A percentile compares a stretch with the other conserved stretches of the same genome.
These are phyloP conservation scores for Schrenkiella parvula DNA, from an alignment of 345 rosid species.

Conservation along the genomic window DNA sequence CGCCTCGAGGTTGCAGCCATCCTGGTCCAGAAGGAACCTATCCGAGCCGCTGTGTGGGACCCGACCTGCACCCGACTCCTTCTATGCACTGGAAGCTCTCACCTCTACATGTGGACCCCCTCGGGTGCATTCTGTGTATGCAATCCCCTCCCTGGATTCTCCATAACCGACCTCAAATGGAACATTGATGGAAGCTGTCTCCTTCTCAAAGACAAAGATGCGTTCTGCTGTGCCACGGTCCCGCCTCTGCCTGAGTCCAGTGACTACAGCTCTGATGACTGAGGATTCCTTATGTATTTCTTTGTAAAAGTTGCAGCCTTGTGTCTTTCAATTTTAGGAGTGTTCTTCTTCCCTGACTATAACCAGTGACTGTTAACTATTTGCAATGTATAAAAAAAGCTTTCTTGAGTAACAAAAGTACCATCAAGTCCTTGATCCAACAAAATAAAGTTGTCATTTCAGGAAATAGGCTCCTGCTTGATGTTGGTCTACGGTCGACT, in stretches of 20 bases:
- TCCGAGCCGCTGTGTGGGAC: conserved; percentile 85
- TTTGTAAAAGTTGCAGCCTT: conserved; percentile 17
- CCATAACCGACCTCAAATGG: conserved; percentile 79
- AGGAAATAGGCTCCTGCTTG: conserved; percentile 65
- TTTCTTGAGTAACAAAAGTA: conserved; percentile 10
- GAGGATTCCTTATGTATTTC: conserved; percentile 19
- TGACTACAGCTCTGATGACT: conserved; percentile 89
- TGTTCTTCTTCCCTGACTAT: background rate
- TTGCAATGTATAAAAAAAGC: conserved; percentile 25
- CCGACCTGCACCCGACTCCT: conserved; percentile 78
- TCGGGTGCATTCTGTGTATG: conserved; percentile 87
- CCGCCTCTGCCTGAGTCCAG: conserved; percentile 72
- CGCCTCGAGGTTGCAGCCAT: conserved; percentile 85
- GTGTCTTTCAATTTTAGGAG: background rate
- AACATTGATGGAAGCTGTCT: conserved; percentile 88
- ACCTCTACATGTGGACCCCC: conserved; percentile 93
- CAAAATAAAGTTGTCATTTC: conserved; percentile 21
- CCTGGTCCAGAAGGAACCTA: conserved; percentile 86
- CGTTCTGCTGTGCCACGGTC: conserved; percentile 78
- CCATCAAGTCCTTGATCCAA: background rate
- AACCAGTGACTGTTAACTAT: background rate
- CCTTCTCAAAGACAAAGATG: conserved; percentile 88
- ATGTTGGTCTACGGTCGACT: conserved; percentile 67
- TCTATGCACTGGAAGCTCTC: conserved; percentile 86
- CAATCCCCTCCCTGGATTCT: conserved; percentile 68